Base-by-base conservation (phyloP, 1,284 basidiomycete species). In the Vanrija sp. region DNA sequence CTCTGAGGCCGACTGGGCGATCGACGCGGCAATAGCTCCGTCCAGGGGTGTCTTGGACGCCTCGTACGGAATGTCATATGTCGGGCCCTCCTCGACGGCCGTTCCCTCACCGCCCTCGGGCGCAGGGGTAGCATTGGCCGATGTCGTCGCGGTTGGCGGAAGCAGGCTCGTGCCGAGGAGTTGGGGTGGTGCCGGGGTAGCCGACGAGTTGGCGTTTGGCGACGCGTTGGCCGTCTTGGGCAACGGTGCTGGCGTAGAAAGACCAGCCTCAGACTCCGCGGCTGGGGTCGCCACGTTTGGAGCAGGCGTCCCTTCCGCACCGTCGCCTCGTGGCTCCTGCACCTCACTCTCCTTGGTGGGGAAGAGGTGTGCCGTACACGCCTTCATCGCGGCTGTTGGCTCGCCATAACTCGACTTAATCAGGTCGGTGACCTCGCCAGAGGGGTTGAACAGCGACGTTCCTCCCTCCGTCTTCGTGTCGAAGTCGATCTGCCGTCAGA, bases 31-130 rank as follows among this genome's bases (percentile, higher is more conserved):
- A 60, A 98, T 89, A 3, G 94, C 96, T 12, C 91, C 88, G 69
- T 98, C 96, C 51, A 98, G 81, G 0, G 95, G 91, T 40, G 95
- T 82, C 74, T 93, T 92, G 73, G 87, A 86, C 26, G 95, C 88
- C 77, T 97, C 94, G 63, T 83, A 85, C 15, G 63, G 54, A 25
- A 72, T 61, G 39, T 64, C 53, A 45, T 34, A 48, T 39, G 47
- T 40, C 3, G 51, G 49, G 23, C 44, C 25, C 18, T 60, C 53
- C 34, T 58, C 54, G 12, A 23, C 49, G 1, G 60, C 29, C 14
- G 58, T 14, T 25, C 19, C 46, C 12, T 16, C 46, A 21, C 51
- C 64, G 6, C 54, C 49, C 38, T 58, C 55, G 0, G 62, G 56
- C 3, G 46, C 57, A 3, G 59, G 58, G 12, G 62, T 64, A 3